A percentile compares a stretch with the other conserved stretches of the same genome.
Conservation (phyloP, 345 rosid species). For the Brassica rapa region DNA sequence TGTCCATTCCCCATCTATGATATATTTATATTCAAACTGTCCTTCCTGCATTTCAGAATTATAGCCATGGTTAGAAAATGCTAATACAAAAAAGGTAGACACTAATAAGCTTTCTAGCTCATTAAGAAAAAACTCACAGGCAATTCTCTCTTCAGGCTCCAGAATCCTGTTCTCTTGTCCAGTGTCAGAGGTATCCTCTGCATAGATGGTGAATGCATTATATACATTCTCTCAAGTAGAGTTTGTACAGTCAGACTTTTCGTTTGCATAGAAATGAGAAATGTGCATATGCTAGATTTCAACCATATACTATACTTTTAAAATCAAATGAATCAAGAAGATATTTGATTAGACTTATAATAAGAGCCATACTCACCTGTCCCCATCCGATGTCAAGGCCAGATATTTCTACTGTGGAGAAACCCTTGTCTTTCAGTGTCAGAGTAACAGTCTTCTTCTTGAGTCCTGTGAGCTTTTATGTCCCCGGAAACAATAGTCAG, state of each 20-base stretch:
- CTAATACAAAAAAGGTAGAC: not conserved
- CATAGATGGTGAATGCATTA: not conserved
- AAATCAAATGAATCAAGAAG: not conserved
- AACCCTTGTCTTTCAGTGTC: slow-evolving; percentile 56
- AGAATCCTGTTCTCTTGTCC: slow-evolving; percentile 54
- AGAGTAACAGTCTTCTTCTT: slow-evolving; percentile 56
- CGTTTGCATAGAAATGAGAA: slow-evolving; percentile 18
- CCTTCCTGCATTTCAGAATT: slow-evolving; percentile 70
- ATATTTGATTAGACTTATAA: not conserved
- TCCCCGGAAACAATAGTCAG: slow-evolving; percentile 26
- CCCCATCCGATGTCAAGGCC: slow-evolving; percentile 99
- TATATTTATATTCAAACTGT: slow-evolving; percentile 83
- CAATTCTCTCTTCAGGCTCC: slow-evolving; percentile 72
- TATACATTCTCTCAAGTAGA: not conserved
- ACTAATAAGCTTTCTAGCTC: not conserved
- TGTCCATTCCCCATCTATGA: slow-evolving; percentile 81
- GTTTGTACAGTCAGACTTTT: not conserved
- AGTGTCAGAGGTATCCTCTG: slow-evolving; percentile 76
- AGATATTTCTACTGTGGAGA: slow-evolving; percentile 76
- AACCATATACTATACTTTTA: not conserved
- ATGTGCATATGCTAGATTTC: not conserved
- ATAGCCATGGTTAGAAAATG: not conserved
- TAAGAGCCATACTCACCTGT: slow-evolving; percentile 53
- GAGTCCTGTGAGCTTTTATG: slow-evolving; percentile 75
- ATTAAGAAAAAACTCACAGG: slow-evolving; percentile 51